Base-by-base conservation (phyloP, 2,329 filamentous ascomycete species). In the Thelonectria rubi region DNA sequence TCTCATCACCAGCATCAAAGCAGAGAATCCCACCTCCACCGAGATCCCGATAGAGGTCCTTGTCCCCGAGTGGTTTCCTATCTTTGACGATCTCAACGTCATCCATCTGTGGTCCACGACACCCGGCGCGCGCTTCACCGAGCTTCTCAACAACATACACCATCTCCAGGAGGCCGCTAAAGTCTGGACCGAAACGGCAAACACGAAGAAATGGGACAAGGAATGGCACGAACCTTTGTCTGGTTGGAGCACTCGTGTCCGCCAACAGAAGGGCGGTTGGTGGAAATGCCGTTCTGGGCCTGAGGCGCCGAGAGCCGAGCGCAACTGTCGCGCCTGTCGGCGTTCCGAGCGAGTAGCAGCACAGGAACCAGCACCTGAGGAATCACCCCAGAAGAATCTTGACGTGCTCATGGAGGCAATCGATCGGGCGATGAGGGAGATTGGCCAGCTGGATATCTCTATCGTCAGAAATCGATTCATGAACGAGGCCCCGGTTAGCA, bases 271-370 rank as follows among this genome's bases (percentile, higher is more conserved):
- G 63, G 69, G 69, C 43, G 69, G 69, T 64, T 71, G 71, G 68
- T 71, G 69, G 69, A 71, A 62, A 71, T 71, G 69, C 67, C 67
- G 69, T 53, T 69, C 68, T 9, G 58, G 58, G 37, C 24, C 50
- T 53, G 67, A 64, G 21, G 63, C 63, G 21, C 60, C 65, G 8
- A 40, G 39, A n/a, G 57, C 42, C 18, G 60, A 71, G 46, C 58
- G 68, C 14, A 58, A 55, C 37, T 71, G 69, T 42, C 26, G 52
- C 21, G 26, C 32, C 26, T 71, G 70, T 3, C 69, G 10, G 9
- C 18, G 10, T 26, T 21, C 50, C 15, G 15, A 49, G 26, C 8
- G 30, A 30, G 10, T 5, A 8, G 26, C 5, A 9, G 10, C 4
- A 30, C 4, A n/a, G n/a, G n/a, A 30, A 49, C 3, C 34, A 30